Evolutionary conservation across 257 asterid species (phyloP), one percentile per base, ranked within the genome.

Genomic region (Przewalskia tangutica): DNA sequence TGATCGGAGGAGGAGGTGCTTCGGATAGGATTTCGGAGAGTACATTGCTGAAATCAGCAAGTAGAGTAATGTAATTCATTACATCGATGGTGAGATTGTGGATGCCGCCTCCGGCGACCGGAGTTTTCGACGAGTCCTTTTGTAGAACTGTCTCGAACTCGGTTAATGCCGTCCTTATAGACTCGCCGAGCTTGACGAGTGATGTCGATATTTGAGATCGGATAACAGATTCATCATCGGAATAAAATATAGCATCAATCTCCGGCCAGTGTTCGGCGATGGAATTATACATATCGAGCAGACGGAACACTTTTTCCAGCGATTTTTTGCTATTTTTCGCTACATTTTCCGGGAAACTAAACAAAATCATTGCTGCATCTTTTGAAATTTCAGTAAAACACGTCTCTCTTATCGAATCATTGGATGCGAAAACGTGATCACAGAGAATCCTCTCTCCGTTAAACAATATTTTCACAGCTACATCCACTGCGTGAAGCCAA

Each of bases 261-360:
- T 89, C 93, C 82, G 95, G 94, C 97, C 93, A 90, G 82, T 84
- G 85, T 10, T 84, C 81, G 44, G 92, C 81, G 81, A 95, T 87
- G 27, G 88, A 91, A 8, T 89, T 77, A 93, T 92, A 95, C 93
- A 93, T 90, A 32, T 95, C 97, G 58, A 95, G 98, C 2, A 82
- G 40, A 5, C 98, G 92, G 88, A 95, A 92, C 0, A 89, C 77
- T 71, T 90, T 93, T 2, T 90, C 94, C 81, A 91, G 90, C 36
- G 90, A 88, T 4, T 84, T 92, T 59, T 86, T 88, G 85, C 86
- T 66, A 59, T 92, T 83, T 36, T 80, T 90, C 0, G 87, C 89
- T 2, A 91, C 90, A 16, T 50, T 83, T 82, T 92, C 98, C 2
- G 98, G 95, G 81, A 93, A 93, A 13, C 89, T 84, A 60, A 92